A percentile compares a stretch with the other conserved stretches of the same genome.
These are phyloP conservation scores for Ormosia emarginata DNA, from an alignment of 306 rosid species.

Conservation along the genomic window DNA sequence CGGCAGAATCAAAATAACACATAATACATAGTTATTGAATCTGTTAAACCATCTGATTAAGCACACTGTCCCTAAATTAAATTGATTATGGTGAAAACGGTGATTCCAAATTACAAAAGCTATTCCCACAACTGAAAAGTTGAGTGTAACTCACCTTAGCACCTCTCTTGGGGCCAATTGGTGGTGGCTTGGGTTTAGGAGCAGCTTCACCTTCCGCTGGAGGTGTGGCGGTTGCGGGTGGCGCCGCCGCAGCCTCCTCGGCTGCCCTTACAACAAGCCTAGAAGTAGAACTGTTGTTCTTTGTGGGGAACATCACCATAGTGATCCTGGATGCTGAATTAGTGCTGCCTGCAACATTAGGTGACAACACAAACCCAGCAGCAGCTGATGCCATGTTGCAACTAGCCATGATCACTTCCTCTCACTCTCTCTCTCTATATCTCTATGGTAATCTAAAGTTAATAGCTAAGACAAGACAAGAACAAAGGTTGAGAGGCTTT, in stretches of 20 bases:
- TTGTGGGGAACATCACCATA: slow-evolving; percentile 36
- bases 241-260: slow-evolving; percentile 42
- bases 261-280: slow-evolving; percentile 59
- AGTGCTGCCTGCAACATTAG: slow-evolving; percentile 35
- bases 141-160: slow-evolving; percentile 46
- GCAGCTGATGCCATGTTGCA: slow-evolving; percentile 75
- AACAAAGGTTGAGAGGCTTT: slow-evolving; percentile 41
- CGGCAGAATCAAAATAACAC: too few relatives aligned
- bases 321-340: slow-evolving; percentile 29
- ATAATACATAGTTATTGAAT: too few relatives aligned
- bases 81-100: not conserved
- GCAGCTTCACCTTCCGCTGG: slow-evolving; percentile 29
- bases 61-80: not conserved
- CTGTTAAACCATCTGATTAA: not conserved
- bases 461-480: slow-evolving; percentile 21
- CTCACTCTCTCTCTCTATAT: not conserved
- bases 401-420: slow-evolving; percentile 39
- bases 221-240: slow-evolving; percentile 38
- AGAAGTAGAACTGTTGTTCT: slow-evolving; percentile 13
- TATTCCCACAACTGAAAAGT: not conserved
- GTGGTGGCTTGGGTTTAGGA: slow-evolving; percentile 62
- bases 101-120: not conserved
- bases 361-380: slow-evolving; percentile 57
- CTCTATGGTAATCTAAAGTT: not conserved
- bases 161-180: slow-evolving; percentile 85